Conservation (phyloP, 306 rosid genomes). For the Prunus persica region DNA sequence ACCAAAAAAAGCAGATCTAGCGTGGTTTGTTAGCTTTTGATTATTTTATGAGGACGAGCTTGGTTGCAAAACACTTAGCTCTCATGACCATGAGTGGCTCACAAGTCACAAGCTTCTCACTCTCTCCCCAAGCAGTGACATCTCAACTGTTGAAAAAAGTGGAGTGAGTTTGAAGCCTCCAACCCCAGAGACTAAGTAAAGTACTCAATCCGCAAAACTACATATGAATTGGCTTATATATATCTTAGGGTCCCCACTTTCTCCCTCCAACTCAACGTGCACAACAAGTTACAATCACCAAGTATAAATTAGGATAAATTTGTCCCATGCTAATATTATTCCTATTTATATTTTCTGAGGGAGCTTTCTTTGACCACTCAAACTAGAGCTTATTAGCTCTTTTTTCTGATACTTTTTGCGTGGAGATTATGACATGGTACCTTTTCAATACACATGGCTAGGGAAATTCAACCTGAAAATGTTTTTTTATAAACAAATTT, state of each 20-base stretch:
- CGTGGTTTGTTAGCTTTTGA: background rate
- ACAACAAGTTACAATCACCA: conserved; percentile 1
- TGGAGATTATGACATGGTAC: background rate
- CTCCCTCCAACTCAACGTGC: background rate
- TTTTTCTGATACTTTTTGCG: background rate
- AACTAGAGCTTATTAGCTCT: background rate
- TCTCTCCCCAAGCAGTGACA: conserved; percentile 31
- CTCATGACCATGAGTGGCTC: conserved; percentile 41
- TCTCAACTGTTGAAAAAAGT: conserved; percentile 41
- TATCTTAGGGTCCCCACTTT: background rate
- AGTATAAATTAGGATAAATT: background rate
- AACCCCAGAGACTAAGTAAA: too few species aligned
- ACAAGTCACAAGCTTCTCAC: conserved; percentile 38
- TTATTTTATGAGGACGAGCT: conserved; percentile 10
- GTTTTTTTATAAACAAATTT: too few species aligned
- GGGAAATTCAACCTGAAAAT: background rate
- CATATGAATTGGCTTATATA: background rate
- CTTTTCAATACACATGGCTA: background rate
- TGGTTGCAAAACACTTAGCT: conserved; percentile 25
- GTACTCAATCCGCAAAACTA: background rate
- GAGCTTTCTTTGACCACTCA: conserved; percentile 10
- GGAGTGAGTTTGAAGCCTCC: conserved; percentile 36
- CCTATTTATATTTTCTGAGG: background rate
- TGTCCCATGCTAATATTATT: background rate
- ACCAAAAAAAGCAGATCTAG: background rate